phyloP scores from a whole-genome alignment of 140 eudicot species.

The Senecio squalidus region DNA sequence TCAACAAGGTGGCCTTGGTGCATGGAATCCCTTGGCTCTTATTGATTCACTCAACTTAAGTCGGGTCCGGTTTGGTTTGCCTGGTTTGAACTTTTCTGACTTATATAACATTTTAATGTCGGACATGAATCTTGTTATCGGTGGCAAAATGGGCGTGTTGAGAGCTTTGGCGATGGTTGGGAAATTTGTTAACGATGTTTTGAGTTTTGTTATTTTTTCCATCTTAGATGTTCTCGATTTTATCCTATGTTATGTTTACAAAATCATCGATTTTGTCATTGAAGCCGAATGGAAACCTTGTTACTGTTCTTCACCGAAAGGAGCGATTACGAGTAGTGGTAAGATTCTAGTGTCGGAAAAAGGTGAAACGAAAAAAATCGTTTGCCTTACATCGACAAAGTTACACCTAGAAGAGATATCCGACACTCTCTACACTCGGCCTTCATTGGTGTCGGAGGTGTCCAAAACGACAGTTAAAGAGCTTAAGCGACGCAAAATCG shows the following conservation, averaged over 20 bases:
- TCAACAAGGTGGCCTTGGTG: slow-evolving; percentile 20
- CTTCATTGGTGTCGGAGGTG: slow-evolving; percentile 63
- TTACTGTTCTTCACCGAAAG: slow-evolving; percentile 74
- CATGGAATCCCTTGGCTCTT: slow-evolving; percentile 8
- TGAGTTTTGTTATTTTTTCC: slow-evolving; percentile 62
- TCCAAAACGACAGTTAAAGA: slow-evolving; percentile 59
- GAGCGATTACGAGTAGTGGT: slow-evolving; percentile 52
- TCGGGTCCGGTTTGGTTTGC: neutral
- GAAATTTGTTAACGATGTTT: slow-evolving; percentile 39
- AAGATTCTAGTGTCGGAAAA: slow-evolving; percentile 73
- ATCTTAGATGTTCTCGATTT: slow-evolving; percentile 65
- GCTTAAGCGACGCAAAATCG: slow-evolving; percentile 38
- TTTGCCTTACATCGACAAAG: slow-evolving; percentile 54
- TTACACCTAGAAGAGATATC: slow-evolving; percentile 82
- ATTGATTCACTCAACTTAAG: neutral
- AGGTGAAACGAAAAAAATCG: slow-evolving; percentile 65
- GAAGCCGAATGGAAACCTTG: slow-evolving; percentile 95
- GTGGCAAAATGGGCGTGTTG: slow-evolving; percentile 17
- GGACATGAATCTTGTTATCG: slow-evolving; percentile 2
- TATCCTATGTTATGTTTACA: slow-evolving; percentile 58
- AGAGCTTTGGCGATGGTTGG: slow-evolving; percentile 31
- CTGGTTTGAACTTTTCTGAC: neutral
- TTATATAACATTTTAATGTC: neutral
- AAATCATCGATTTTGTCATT: slow-evolving; percentile 50
- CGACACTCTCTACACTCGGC: slow-evolving; percentile 78